phyloP scores from a whole-genome alignment of 495 filamentous ascomycete species.

The Clohesyomyces aquaticus region DNA sequence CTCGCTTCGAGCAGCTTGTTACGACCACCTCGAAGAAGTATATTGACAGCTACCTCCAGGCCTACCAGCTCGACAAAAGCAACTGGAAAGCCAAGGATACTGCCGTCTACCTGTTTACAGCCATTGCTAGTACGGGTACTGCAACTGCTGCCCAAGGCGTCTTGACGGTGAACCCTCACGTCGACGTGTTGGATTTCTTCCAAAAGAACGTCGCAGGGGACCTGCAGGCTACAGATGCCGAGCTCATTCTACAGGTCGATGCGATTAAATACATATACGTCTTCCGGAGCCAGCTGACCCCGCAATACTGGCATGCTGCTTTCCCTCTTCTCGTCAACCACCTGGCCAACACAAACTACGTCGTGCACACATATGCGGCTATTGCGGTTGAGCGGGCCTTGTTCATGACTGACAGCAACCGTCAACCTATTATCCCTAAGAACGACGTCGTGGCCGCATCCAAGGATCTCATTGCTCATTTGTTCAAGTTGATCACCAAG shows the following conservation, averaged over 20 bases:
- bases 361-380: slow-evolving; percentile 95
- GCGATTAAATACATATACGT: slow-evolving; percentile 96
- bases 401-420: slow-evolving; percentile 71
- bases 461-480: slow-evolving; percentile 82
- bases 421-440: slow-evolving; percentile 73
- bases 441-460: slow-evolving; percentile 74
- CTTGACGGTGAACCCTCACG: slow-evolving; percentile 72
- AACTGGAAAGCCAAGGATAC: slow-evolving; percentile 99
- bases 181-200: slow-evolving; percentile 92
- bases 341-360: slow-evolving; percentile 82
- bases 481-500: slow-evolving; percentile 88
- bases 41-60: slow-evolving; percentile 72
- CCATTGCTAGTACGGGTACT: slow-evolving; percentile 88
- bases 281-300: slow-evolving; percentile 87
- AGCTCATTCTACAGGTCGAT: slow-evolving; percentile 92
- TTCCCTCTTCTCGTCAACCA: slow-evolving; percentile 91
- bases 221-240: slow-evolving; percentile 66
- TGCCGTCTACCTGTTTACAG: slow-evolving; percentile 90
- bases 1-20: slow-evolving; percentile 82
- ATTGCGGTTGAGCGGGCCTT: slow-evolving; percentile 91
- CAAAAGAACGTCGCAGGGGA: slow-evolving; percentile 84
- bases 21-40: slow-evolving; percentile 81
- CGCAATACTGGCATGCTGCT: slow-evolving; percentile 82
- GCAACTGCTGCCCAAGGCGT: slow-evolving; percentile 85
- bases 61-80: slow-evolving; percentile 68